Evolutionary conservation across 2,329 filamentous ascomycete genomes (phyloP).

Genomic region (Trichoderma koningiopsis): DNA sequence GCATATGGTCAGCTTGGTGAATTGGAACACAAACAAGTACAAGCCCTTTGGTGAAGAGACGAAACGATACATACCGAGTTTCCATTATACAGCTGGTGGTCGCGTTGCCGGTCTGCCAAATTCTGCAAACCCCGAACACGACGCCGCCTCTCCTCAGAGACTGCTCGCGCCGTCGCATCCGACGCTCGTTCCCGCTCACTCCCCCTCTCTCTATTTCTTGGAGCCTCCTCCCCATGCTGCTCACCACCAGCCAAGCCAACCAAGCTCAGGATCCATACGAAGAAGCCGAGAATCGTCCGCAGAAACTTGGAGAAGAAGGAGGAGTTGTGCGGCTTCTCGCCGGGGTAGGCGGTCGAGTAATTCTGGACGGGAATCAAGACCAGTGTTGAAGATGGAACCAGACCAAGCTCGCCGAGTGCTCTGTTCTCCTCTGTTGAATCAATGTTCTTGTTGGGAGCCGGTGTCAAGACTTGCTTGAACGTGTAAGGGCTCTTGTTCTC

Average conservation of each 20-base stretch:
- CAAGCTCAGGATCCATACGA: slow-evolving; percentile 42
- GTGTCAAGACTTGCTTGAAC: slow-evolving; percentile 82
- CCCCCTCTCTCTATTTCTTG: slow-evolving; percentile 10
- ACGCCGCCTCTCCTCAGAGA: slow-evolving; percentile 32
- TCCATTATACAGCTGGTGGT: slow-evolving; percentile 84
- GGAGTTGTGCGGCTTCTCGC: slow-evolving; percentile 29
- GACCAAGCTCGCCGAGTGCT: slow-evolving; percentile 67
- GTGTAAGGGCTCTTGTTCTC: slow-evolving; percentile 68
- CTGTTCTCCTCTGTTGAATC: slow-evolving; percentile 73
- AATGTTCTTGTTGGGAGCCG: slow-evolving; percentile 73
- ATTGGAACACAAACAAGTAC: too few relatives aligned
- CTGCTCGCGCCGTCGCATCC: slow-evolving; percentile 22
- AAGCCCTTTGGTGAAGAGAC: background rate
- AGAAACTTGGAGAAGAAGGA: slow-evolving; percentile 37
- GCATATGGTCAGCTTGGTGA: slow-evolving; percentile 27
- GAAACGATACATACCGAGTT: slow-evolving; percentile 67
- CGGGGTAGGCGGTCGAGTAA: slow-evolving; percentile 47
- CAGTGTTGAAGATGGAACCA: slow-evolving; percentile 79
- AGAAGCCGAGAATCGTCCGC: slow-evolving; percentile 37
- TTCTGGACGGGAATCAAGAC: slow-evolving; percentile 72
- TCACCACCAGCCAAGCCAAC: slow-evolving; percentile 33
- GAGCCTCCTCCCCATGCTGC: slow-evolving; percentile 4
- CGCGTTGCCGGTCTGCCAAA: slow-evolving; percentile 54
- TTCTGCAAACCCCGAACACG: slow-evolving; percentile 44
- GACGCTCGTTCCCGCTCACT: background rate